Base-by-base conservation (phyloP, 306 rosid species). In the Dryas drummondii region DNA sequence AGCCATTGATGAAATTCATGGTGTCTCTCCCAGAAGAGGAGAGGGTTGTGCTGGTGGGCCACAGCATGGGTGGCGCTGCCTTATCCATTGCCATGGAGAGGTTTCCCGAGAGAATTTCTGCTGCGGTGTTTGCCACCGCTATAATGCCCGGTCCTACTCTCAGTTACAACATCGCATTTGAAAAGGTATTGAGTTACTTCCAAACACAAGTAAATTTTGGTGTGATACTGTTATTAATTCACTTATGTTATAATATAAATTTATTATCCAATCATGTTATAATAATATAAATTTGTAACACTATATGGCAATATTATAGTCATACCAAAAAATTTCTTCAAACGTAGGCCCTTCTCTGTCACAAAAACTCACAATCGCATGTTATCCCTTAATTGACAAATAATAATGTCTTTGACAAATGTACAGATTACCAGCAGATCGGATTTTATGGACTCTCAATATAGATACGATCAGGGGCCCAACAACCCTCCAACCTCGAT, bases 21-120 rank as follows among this genome's bases (percentile, higher is more conserved):
- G 76, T 6, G 0, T 67, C 76, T 40, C 9, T 85, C 66, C 66
- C 75, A 5, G 10, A n/a, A 47, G 73, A 79, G 4, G 86, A 83
- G 40, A 48, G 63, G 57, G 78, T 88, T 3, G 75, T 88, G 26
- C 26, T 85, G 7, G 88, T 88, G 15, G 85, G 82, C 16, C 86
- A 79, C 11, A 83, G 89, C 78, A 0, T 58, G 4, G 87, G 89
- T 26, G 86, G 89, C 15, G 49, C 78, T 0, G 70, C 74, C 6
- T 16, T 78, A 4, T 66, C 87, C 8, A 41, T 75, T 41, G 87
- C 79, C 22, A 83, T 78, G 83, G 85, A 86, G 69, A 37, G 62
- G 15, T 86, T 77, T 44, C 83, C 83, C 0, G 51, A 69, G 44
- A 82, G 71, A 41, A 66, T 86, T 5, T 32, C 75, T 48, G 77